A percentile compares a stretch with the other conserved stretches of the same genome.
Conservation (phyloP, 768 basidiomycete genomes). For the Boletellus ananiceps region DNA sequence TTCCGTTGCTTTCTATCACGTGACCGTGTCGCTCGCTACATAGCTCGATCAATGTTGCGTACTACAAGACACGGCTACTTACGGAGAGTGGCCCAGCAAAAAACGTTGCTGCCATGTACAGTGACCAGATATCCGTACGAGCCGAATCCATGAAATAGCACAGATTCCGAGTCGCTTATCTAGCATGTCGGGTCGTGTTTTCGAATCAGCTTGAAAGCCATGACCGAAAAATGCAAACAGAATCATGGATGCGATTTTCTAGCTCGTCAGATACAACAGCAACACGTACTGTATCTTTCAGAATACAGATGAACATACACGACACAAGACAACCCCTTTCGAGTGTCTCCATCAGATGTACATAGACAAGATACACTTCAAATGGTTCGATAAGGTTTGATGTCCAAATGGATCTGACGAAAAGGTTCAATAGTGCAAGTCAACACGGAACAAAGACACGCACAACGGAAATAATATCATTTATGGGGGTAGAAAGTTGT, state of each 20-base stretch:
- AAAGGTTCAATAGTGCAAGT: background rate
- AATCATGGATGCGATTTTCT: background rate
- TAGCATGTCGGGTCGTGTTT: too few relatives aligned
- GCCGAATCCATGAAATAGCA: too few relatives aligned
- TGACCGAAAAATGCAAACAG: too few relatives aligned
- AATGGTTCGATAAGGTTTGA: conserved; percentile 27
- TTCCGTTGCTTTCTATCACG: conserved; percentile 18
- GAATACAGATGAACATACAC: conserved; percentile 6
- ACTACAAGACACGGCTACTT: too few relatives aligned
- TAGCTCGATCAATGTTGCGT: too few relatives aligned
- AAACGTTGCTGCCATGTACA: too few relatives aligned
- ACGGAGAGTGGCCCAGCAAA: too few relatives aligned
- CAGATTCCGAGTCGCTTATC: too few relatives aligned
- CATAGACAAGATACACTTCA: conserved; percentile 4
- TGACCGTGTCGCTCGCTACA: conserved; percentile 16
- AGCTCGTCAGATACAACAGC: background rate
- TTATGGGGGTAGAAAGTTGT: conserved; percentile 26
- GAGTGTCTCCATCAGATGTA: background rate
- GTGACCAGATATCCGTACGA: too few relatives aligned
- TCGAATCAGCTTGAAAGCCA: too few relatives aligned
- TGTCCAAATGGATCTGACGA: conserved; percentile 23
- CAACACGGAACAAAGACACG: background rate
- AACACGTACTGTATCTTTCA: background rate
- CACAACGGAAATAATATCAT: conserved; percentile 28
- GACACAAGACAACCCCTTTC: conserved; percentile 1